A percentile compares a stretch with the other conserved stretches of the same genome.
Conservation (phyloP, 768 basidiomycete genomes). For the Lactarius sp. region DNA sequence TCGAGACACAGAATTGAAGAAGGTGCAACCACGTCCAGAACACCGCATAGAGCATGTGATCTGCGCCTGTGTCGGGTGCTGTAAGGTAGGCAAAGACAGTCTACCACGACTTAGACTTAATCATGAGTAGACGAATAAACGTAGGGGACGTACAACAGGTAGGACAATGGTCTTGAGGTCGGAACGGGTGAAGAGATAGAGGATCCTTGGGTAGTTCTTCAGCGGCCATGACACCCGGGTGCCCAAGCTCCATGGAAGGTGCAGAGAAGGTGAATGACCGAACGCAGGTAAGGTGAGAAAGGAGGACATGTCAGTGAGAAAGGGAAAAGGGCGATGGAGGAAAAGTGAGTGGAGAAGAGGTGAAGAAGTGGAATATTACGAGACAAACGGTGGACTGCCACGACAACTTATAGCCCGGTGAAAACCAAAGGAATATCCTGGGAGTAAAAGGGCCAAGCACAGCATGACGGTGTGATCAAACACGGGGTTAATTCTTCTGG, state of each 20-base stretch:
- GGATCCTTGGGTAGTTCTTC: constrained; percentile 1
- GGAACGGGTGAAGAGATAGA: constrained; percentile 19
- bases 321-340: not conserved
- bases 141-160: constrained; percentile 2
- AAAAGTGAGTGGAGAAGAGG: not conserved
- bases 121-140: not conserved
- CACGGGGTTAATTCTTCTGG: no score
- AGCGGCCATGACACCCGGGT: not conserved
- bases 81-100: constrained; percentile 19
- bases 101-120: not conserved
- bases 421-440: not conserved
- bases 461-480: no score
- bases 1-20: constrained; percentile 31
- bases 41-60: constrained; percentile 4
- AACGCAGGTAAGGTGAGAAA: not conserved
- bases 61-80: not conserved
- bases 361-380: not conserved
- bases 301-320: not conserved
- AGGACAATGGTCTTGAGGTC: constrained; percentile 22
- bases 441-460: no score
- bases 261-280: not conserved
- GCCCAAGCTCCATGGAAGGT: not conserved
- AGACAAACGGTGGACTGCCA: not conserved
- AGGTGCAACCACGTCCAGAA: constrained; percentile 32
- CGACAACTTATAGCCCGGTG: not conserved